Conservation (phyloP, 179 eudicot genomes). For the Vitellaria paradoxa region DNA sequence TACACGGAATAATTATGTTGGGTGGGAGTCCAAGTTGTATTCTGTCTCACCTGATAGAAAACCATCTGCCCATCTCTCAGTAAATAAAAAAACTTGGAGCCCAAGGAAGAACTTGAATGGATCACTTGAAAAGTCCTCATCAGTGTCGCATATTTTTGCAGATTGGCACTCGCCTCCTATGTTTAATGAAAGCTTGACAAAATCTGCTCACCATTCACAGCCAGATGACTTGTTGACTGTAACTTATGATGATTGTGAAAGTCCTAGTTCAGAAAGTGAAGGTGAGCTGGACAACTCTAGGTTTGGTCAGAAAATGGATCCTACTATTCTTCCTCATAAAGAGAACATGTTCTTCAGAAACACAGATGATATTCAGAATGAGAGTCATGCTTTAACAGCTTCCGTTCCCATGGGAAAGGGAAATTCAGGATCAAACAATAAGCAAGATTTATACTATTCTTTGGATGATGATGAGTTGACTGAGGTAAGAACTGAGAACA, state of each 20-base stretch:
- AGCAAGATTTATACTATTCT: conserved; percentile 10
- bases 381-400: conserved; percentile 12
- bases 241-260: conserved; percentile 58
- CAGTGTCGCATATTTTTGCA: conserved; percentile 18
- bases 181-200: conserved; percentile 43
- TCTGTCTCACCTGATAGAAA: conserved; percentile 26
- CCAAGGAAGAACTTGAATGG: conserved; percentile 13
- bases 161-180: conserved; percentile 30
- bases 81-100: conserved; percentile 19
- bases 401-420: conserved; percentile 9
- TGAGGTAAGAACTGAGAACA: conserved; percentile 13
- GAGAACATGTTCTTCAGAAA: conserved; percentile 15
- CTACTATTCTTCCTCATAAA: conserved; percentile 17
- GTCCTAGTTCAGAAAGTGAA: conserved; percentile 54
- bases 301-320: conserved; percentile 17
- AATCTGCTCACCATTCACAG: conserved; percentile 33
- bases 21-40: conserved; percentile 18
- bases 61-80: conserved; percentile 21
- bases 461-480: conserved; percentile 24
- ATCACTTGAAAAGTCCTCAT: conserved; percentile 13
- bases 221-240: conserved; percentile 37
- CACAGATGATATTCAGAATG: conserved; percentile 18
- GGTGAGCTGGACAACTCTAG: conserved; percentile 29
- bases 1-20: conserved; percentile 30
- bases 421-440: conserved; percentile 16